A percentile compares a stretch with the other conserved stretches of the same genome.
Conservation (phyloP, 345 rosid species). For the Boechera stricta region DNA sequence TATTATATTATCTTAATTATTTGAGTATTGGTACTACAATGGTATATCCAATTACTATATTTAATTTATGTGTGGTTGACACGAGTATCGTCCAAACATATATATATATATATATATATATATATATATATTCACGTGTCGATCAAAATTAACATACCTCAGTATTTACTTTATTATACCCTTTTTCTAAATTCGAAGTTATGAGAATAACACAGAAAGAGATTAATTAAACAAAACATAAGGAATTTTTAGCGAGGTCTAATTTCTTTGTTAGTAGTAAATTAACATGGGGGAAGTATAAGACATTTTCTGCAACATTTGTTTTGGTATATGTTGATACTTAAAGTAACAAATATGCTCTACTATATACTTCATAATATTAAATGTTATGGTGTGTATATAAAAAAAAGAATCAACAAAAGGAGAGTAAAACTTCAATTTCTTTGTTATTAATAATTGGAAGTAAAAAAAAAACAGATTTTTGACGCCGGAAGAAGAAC, state of each 20-base stretch:
- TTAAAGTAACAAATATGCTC: background rate
- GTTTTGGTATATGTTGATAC: background rate
- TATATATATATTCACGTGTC: too few relatives aligned
- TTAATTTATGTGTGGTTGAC: background rate
- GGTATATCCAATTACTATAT: background rate
- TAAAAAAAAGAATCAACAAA: background rate
- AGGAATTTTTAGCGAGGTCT: background rate
- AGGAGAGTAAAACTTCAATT: background rate
- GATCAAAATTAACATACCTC: background rate
- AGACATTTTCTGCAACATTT: background rate
- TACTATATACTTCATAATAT: background rate
- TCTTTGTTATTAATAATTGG: background rate
- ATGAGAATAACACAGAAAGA: background rate
- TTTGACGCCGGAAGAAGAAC: conserved; percentile 47
- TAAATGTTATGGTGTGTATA: background rate
- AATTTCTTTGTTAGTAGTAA: background rate
- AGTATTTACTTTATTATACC: too few relatives aligned
- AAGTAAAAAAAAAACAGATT: conserved; percentile 20
- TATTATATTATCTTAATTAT: background rate
- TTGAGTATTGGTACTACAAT: background rate
- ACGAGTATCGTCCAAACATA: background rate
- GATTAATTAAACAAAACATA: background rate
- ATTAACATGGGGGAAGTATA: background rate
- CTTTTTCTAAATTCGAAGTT: background rate
- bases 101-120: too few relatives aligned